Evolutionary conservation across 176 grass and related monocot genomes (phyloP), one percentile per base, ranked within the genome.

Genomic region (Aegilops umbellulata): DNA sequence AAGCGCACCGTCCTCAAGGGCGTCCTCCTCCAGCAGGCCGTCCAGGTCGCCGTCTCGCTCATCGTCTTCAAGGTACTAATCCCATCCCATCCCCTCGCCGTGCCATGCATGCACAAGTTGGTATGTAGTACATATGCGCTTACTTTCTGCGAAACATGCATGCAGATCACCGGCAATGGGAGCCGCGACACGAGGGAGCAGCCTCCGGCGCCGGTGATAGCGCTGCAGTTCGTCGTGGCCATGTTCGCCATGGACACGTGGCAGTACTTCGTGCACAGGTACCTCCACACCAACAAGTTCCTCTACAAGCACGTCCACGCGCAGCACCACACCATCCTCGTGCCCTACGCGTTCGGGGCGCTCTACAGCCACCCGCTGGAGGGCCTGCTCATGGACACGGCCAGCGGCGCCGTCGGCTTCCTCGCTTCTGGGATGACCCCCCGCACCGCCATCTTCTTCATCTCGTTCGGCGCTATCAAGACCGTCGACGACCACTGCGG

Each of bases 201-300:
- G 20, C 92, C 94, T 12, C 60, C 90, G 4, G 23, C 74, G 3
- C 70, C 83, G 55, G 65, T 88, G 57, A 87, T 89, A 29, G 75
- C 80, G 9, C 22, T 90, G 83, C 88, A 93, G 65, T 87, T 90
- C 71, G 49, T 85, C 12, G 22, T 93, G 30, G 92, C 89, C 0
- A 94, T 94, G 92, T 72, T 91, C 3, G 89, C 84, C 44, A 86
- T 94, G 89, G 92, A 94, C 83, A 94, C 92, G 66, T 94, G 86
- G 80, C 92, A 94, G 46, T 94, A 94, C 83, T 94, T 91, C 83
- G 86, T 94, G 92, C 92, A 94, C 92, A 91, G 92, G 80, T 94
- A 89, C 73, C 91, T 94, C 86, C 92, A 94, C 34, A 46, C 88
- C 76, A 94, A 89, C 86, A 94, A 87, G 74, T 94, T 94, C 80